Percentiles rank a stretch among this genome's conserved stretches.
Conservation (phyloP, 208 protist genomes). For the Lotmaria passim region DNA sequence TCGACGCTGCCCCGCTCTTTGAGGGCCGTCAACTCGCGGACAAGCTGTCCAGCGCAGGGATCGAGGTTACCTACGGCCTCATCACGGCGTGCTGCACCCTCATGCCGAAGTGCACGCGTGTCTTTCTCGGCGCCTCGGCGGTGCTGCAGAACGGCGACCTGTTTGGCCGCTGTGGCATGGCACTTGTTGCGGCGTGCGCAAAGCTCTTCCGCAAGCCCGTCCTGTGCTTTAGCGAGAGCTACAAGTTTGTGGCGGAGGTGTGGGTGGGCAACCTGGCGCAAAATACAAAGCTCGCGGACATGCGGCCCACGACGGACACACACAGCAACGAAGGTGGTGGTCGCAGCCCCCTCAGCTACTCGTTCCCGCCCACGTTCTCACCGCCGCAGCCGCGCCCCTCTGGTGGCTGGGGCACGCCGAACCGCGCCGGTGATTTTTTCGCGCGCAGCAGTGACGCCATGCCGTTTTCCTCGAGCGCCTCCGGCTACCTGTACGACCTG, state of each 20-base stretch:
- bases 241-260: constrained; percentile 97
- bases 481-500: constrained; percentile 83
- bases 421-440: constrained; percentile 16
- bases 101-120: constrained; percentile 93
- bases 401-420: constrained; percentile 26
- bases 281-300: constrained; percentile 91
- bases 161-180: constrained; percentile 93
- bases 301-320: constrained; percentile 31
- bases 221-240: constrained; percentile 97
- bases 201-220: constrained; percentile 95
- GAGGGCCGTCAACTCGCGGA: constrained; percentile 87
- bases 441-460: constrained; percentile 1
- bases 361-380: constrained; percentile 26
- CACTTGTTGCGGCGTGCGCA: constrained; percentile 93
- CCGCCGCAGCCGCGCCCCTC: constrained; percentile 28
- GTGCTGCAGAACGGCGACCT: constrained; percentile 96
- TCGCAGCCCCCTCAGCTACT: constrained; percentile 29
- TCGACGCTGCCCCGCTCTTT: constrained; percentile 94
- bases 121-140: constrained; percentile 95
- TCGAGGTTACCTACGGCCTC: constrained; percentile 94
- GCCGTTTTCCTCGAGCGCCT: constrained; percentile 36
- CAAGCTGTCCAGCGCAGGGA: constrained; percentile 73
- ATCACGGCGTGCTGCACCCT: constrained; percentile 94
- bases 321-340: constrained; percentile 22
- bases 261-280: constrained; percentile 96